Conservation (phyloP, 306 rosid genomes). For the Mimosa pudica region DNA sequence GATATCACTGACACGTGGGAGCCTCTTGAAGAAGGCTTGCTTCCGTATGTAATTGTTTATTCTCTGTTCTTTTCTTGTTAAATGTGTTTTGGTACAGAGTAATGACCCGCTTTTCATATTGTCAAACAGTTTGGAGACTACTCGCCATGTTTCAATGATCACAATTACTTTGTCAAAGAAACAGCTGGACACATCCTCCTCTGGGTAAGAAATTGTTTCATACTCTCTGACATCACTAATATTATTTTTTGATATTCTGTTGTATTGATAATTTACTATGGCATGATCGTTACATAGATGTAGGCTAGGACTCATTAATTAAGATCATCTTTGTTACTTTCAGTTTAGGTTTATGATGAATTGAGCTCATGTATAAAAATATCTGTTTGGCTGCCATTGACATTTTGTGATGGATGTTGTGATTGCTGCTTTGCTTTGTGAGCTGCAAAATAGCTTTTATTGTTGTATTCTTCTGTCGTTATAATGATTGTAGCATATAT, state of each 20-base stretch:
- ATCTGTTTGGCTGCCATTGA: background rate
- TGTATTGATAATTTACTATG: background rate
- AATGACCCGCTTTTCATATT: constrained; percentile 23
- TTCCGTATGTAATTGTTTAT: constrained; percentile 61
- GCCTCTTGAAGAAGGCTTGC: constrained; percentile 94
- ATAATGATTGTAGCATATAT: background rate
- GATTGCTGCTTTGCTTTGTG: background rate
- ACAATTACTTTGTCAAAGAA: constrained; percentile 73
- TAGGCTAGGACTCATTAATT: background rate
- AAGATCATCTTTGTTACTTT: constrained; percentile 23
- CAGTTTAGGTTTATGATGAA: background rate
- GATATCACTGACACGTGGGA: constrained; percentile 90
- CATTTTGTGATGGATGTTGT: background rate
- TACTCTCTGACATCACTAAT: background rate
- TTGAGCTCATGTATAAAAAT: constrained; percentile 3
- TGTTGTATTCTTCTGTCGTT: background rate
- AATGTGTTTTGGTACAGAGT: constrained; percentile 21
- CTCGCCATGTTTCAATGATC: constrained; percentile 91
- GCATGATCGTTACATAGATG: constrained; percentile 2
- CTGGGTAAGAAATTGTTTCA: constrained; percentile 58
- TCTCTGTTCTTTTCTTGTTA: constrained; percentile 2
- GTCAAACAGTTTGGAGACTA: constrained; percentile 76
- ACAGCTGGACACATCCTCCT: constrained; percentile 65
- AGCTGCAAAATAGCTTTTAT: constrained; percentile 2
- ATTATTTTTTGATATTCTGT: constrained; percentile 7